phyloP scores from a whole-genome alignment of 768 basidiomycete species.

The Mycena olivaceomarginata region DNA sequence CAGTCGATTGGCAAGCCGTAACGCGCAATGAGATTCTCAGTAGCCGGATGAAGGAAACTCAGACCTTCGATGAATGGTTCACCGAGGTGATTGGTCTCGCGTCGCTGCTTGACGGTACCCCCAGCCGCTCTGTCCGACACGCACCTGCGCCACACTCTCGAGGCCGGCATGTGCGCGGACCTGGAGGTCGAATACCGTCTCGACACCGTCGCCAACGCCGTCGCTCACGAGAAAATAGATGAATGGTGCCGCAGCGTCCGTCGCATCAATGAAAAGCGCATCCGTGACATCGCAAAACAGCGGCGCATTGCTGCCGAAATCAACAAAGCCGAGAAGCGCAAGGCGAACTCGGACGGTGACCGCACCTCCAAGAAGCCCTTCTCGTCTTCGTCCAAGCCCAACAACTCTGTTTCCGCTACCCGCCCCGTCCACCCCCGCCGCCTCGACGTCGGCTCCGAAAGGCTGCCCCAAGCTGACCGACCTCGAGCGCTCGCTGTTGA shows the following conservation, averaged over 20 bases:
- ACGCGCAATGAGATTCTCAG: background rate
- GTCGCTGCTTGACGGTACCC: slow-evolving; percentile 5
- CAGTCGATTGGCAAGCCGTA: background rate
- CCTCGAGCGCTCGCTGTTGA: background rate
- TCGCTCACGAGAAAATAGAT: background rate
- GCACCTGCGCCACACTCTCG: background rate
- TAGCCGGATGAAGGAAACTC: background rate
- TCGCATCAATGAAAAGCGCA: background rate
- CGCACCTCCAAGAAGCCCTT: background rate
- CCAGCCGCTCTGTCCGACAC: background rate
- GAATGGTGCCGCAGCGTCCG: background rate
- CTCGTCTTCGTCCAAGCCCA: background rate
- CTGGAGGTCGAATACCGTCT: background rate
- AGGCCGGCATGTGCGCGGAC: background rate
- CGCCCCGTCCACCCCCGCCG: too few species aligned
- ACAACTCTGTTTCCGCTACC: too few species aligned
- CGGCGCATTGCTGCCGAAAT: background rate
- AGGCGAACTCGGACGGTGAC: background rate
- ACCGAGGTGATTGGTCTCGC: background rate
- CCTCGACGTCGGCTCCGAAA: too few species aligned
- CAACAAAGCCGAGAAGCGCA: background rate
- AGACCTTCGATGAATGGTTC: background rate
- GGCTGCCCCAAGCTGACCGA: too few species aligned
- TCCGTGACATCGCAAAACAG: background rate
- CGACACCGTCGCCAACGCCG: background rate